A percentile compares a stretch with the other conserved stretches of the same genome.
phyloP scores from a whole-genome alignment of 1,284 basidiomycete species.

The Spongispora temasekensis region DNA sequence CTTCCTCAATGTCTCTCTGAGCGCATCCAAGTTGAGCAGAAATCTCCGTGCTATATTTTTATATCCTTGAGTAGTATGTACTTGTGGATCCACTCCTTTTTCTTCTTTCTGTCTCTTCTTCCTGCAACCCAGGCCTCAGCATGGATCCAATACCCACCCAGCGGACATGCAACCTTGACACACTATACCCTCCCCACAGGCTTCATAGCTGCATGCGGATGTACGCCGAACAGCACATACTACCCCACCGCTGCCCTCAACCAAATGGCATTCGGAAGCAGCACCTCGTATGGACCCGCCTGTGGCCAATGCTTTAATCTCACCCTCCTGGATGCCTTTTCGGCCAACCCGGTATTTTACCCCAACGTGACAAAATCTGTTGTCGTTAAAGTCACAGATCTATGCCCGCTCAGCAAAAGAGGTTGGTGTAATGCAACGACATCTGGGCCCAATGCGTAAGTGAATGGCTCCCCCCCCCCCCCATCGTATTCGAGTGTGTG shows the following conservation, averaged over 20 bases:
- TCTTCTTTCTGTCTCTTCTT: slow-evolving; percentile 28
- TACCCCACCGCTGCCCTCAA: slow-evolving; percentile 77
- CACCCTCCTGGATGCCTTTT: slow-evolving; percentile 68
- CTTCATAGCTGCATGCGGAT: slow-evolving; percentile 63
- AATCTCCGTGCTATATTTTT: too few relatives aligned
- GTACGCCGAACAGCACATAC: slow-evolving; percentile 64
- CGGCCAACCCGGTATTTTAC: slow-evolving; percentile 66
- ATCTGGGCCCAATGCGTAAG: slow-evolving; percentile 60
- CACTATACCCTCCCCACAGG: slow-evolving; percentile 61
- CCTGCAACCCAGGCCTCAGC: slow-evolving; percentile 19
- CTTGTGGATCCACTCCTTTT: slow-evolving; percentile 25
- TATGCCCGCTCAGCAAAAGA: slow-evolving; percentile 60
- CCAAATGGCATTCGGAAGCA: slow-evolving; percentile 76
- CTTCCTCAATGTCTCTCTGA: too few relatives aligned
- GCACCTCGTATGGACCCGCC: slow-evolving; percentile 66
- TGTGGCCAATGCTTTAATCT: slow-evolving; percentile 79
- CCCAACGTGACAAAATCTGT: slow-evolving; percentile 62
- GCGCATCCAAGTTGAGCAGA: too few relatives aligned
- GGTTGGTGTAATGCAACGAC: slow-evolving; percentile 74
- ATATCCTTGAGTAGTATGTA: too few relatives aligned
- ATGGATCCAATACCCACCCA: slow-evolving; percentile 63
- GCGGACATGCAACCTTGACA: slow-evolving; percentile 61
- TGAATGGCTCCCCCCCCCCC: too few relatives aligned
- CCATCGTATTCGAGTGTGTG: background rate
- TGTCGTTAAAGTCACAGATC: slow-evolving; percentile 72